phyloP scores from a whole-genome alignment of 1,139 yeast genomes.

The Meyerozyma athensensis region DNA sequence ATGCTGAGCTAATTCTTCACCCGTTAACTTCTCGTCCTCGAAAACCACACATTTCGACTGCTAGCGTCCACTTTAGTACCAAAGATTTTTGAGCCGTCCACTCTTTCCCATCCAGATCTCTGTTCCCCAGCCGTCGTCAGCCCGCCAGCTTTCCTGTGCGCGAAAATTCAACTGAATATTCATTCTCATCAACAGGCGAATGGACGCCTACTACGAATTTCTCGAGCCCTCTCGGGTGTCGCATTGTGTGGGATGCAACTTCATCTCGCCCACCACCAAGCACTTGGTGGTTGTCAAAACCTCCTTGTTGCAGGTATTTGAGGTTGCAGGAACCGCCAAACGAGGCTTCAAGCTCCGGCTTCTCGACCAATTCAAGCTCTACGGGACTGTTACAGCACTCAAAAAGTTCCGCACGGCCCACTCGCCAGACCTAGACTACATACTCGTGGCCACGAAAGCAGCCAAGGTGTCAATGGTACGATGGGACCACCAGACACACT shows the following conservation, averaged over 20 bases:
- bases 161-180: background rate
- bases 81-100: background rate
- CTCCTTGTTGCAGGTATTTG: conserved; percentile 65
- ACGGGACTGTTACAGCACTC: conserved; percentile 65
- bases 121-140: background rate
- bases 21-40: no score
- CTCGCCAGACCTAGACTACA: conserved; percentile 48
- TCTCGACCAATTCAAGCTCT: conserved; percentile 62
- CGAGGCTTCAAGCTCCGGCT: conserved; percentile 39
- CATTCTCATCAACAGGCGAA: conserved; percentile 16
- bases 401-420: conserved; percentile 49
- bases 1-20: no score
- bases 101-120: background rate
- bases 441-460: conserved; percentile 62
- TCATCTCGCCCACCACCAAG: conserved; percentile 45
- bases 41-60: background rate
- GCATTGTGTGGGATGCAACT: conserved; percentile 57
- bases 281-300: conserved; percentile 72
- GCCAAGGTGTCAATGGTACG: conserved; percentile 76
- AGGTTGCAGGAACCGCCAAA: conserved; percentile 20
- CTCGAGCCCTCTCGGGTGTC: conserved; percentile 75
- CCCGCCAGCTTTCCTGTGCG: background rate
- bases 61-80: background rate
- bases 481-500: conserved; percentile 56
- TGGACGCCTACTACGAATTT: conserved; percentile 84